Percentiles rank a stretch among this genome's conserved stretches.
Evolutionary conservation across 139 green algal genomes (phyloP).

Genomic region (Chlorella sorokiniana): DNA sequence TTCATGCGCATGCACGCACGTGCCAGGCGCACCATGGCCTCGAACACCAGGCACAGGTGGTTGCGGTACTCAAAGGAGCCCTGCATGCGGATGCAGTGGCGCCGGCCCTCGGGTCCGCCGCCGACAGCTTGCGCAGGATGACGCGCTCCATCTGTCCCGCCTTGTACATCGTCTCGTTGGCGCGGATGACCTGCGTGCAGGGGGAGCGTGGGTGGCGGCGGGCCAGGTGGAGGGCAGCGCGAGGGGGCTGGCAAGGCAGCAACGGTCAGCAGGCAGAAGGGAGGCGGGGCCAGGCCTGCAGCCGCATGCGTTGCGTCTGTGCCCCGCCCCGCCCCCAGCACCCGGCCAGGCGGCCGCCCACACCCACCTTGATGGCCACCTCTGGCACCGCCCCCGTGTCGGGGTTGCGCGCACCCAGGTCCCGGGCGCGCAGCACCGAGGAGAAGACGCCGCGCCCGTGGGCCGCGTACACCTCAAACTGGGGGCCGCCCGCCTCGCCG

Average conservation of each 20-base stretch:
- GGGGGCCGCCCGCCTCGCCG: slow-evolving; percentile 81
- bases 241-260: no score
- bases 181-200: slow-evolving; percentile 68
- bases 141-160: slow-evolving; percentile 72
- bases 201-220: background rate
- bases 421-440: slow-evolving; percentile 88
- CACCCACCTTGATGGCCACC: slow-evolving; percentile 28
- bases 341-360: background rate
- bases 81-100: slow-evolving; percentile 91
- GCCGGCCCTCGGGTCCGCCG: slow-evolving; percentile 84
- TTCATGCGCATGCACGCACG: background rate
- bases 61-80: slow-evolving; percentile 92
- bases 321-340: background rate
- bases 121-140: slow-evolving; percentile 84
- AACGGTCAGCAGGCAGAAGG: no score
- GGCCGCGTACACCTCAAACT: slow-evolving; percentile 77
- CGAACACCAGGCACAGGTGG: slow-evolving; percentile 97
- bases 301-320: background rate
- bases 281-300: no score
- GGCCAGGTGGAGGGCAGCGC: background rate
- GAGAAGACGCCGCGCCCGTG: slow-evolving; percentile 94
- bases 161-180: slow-evolving; percentile 88
- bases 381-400: slow-evolving; percentile 3
- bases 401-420: slow-evolving; percentile 49
- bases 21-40: slow-evolving; percentile 72